Evolutionary conservation across 345 rosid genomes (phyloP), one percentile per base, ranked within the genome.

Genomic region (Eucalyptus marginata): DNA sequence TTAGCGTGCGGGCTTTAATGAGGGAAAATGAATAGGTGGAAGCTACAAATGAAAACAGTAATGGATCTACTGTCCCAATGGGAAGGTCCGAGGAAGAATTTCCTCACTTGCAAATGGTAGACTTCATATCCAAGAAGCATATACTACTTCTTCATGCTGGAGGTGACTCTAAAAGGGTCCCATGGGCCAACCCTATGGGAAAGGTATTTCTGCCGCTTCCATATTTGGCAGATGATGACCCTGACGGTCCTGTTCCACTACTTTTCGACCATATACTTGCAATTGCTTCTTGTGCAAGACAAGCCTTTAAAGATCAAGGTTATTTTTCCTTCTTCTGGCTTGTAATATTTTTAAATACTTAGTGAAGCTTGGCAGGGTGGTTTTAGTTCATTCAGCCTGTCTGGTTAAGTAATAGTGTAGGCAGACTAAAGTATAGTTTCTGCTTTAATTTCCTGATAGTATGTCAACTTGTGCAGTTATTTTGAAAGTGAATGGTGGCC

Each of bases 131-230:
- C 90, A 92, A 92, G 86, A 96, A 94, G 92, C 98, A 97, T 93
- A 95, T 98, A 86, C 90, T 98, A 85, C 90, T 98, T 94, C 98
- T 97, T 93, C 99, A 97, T 94, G 99, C 99, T 90, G 99, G 99
- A 89, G 99, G 99, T 87, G 99, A 98, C 93, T 98, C 99, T 86
- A 98, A 98, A 94, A 94, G 99, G 89, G 98, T 98, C 10, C 99
- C 99, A 2, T 98, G 99, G 99, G 99, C 99, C 13, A 98, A 98
- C 89, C 99, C 99, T 87, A 97, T 98, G 99, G 99, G 98, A 71
- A 98, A 98, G 91, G 97, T 97, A 31, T 98, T 97, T 94, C 92
- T 97, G 47, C 99, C 99, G 13, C 98, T 98, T 86, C 99, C 99
- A 20, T 98, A 90, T 93, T 93, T 98, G 92, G 99, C 99, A 54